A percentile compares a stretch with the other conserved stretches of the same genome.
phyloP scores from a whole-genome alignment of 306 rosid species.

The Castanea sativa region DNA sequence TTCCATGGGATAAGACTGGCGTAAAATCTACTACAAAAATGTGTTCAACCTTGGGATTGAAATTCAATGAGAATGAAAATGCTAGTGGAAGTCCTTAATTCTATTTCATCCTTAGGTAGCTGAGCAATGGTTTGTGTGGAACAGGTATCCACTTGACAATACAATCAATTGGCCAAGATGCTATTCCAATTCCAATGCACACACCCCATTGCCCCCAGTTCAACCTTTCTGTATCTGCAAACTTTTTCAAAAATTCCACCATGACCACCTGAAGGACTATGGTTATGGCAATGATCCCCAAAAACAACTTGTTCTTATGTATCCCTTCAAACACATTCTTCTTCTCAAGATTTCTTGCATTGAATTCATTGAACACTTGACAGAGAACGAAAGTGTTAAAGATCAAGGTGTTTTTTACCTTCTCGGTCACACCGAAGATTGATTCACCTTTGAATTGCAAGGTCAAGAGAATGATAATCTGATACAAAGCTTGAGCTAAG shows the following conservation, averaged over 20 bases:
- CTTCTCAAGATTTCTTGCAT: conserved; percentile 30
- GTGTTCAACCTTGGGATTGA: no score
- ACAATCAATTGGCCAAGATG: conserved; percentile 26
- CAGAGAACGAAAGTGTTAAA: conserved; percentile 31
- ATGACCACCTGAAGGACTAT: conserved; percentile 29
- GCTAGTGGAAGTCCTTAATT: background rate
- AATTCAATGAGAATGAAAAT: no score
- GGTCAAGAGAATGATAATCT: conserved; percentile 15
- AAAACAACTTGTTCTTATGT: conserved; percentile 20
- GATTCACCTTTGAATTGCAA: conserved; percentile 26
- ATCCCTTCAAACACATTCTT: conserved; percentile 27
- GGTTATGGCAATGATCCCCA: conserved; percentile 19
- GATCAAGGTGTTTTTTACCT: conserved; percentile 22
- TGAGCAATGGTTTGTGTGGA: background rate
- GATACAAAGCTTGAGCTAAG: conserved; percentile 24
- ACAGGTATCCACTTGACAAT: conserved; percentile 24
- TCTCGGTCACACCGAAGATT: conserved; percentile 14
- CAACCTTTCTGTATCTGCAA: conserved; percentile 28
- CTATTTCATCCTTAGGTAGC: background rate
- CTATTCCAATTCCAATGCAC: conserved; percentile 15
- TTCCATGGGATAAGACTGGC: no score
- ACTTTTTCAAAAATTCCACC: conserved; percentile 29
- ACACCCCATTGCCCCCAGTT: conserved; percentile 23
- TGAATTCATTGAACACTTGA: conserved; percentile 32
- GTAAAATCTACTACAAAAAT: no score